Percentiles rank a stretch among this genome's conserved stretches.
phyloP scores from a whole-genome alignment of 1,284 basidiomycete species.

The Flammula alnicola region DNA sequence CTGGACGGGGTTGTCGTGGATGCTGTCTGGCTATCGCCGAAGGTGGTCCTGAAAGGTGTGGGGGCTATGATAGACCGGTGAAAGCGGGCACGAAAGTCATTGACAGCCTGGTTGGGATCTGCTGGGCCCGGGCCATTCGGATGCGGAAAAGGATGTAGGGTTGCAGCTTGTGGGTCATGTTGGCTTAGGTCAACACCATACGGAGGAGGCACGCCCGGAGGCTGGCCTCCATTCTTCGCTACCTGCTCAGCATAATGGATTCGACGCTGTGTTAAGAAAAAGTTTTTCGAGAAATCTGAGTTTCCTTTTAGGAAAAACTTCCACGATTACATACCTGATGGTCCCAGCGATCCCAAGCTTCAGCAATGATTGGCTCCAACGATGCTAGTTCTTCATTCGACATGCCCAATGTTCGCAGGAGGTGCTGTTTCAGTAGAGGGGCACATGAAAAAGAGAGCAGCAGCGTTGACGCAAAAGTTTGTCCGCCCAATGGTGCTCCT shows the following conservation, averaged over 20 bases:
- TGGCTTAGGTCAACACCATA: conserved; percentile 41
- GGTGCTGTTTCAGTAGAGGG: conserved; percentile 71
- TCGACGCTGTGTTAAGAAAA: conserved; percentile 50
- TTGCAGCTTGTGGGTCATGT: conserved; percentile 31
- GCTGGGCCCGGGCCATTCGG: conserved; percentile 28
- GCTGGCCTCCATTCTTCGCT: conserved; percentile 43
- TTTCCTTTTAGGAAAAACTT: conserved; percentile 11
- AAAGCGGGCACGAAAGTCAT: conserved; percentile 74
- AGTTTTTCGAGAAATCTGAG: background rate
- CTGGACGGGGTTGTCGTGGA: conserved; percentile 42
- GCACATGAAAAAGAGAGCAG: conserved; percentile 74
- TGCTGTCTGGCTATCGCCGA: conserved; percentile 26
- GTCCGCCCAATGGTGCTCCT: conserved; percentile 54
- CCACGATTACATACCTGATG: conserved; percentile 55
- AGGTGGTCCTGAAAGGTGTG: conserved; percentile 57
- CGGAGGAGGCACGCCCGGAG: conserved; percentile 37
- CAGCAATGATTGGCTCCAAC: conserved; percentile 76
- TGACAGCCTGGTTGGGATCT: conserved; percentile 38
- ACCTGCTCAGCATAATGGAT: conserved; percentile 66
- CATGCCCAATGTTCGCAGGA: conserved; percentile 72
- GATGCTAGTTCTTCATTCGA: conserved; percentile 77
- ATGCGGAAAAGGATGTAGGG: conserved; percentile 30
- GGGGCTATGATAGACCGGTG: conserved; percentile 67
- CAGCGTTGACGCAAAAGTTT: conserved; percentile 74
- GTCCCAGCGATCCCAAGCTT: conserved; percentile 84